Base-by-base conservation (phyloP, 139 green algal species). In the Gonium pectorale region DNA sequence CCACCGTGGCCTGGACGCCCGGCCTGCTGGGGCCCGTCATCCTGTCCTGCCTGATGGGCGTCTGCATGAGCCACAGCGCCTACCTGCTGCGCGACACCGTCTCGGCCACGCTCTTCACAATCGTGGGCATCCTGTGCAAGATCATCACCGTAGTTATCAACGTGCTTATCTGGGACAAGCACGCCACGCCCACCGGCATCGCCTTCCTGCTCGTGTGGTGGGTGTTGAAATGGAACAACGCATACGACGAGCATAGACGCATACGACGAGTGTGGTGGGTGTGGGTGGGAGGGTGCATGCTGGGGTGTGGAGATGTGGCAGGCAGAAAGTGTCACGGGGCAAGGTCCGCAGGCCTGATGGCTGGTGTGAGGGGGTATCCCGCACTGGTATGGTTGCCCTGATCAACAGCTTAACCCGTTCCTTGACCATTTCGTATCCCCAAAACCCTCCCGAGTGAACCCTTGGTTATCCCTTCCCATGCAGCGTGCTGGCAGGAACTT, bases 121-220 rank as follows among this genome's bases (percentile, higher is more conserved):
- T 98, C 27, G 92, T 98, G 21, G 95, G 95, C 69, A 96, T 97
- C 71, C 88, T 96, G 33, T 98, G 95, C 89, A 98, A 98, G 91
- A 79, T 90, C 40, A 44, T 86, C 44, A 90, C 81, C 0, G 86
- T 90, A 13, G 79, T 90, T 27, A 90, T 90, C 75, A 90, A 90
- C 75, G 66, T 80, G 15, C 43, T 86, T 43, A 86, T 86, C 17
- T 90, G 86, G 86, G 81, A 90, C 67, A 90, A 90, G 67, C 86
- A 90, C 46, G 86, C 86, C 3, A 80, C 44, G 27, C 46, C 51
- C 3, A 24, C 73, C 3, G 86, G 86, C 59, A 88, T 90, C 44
- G 81, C 11, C 4, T 88, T 88, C 81, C 67, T 90, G 35, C 64
- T 90, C 3, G 44, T 90, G 22, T 90, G 86, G 86, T 89, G 67